Evolutionary conservation across 2,329 filamentous ascomycete genomes (phyloP).

Genomic region (Pseudopyrenochaeta lycopersici): DNA sequence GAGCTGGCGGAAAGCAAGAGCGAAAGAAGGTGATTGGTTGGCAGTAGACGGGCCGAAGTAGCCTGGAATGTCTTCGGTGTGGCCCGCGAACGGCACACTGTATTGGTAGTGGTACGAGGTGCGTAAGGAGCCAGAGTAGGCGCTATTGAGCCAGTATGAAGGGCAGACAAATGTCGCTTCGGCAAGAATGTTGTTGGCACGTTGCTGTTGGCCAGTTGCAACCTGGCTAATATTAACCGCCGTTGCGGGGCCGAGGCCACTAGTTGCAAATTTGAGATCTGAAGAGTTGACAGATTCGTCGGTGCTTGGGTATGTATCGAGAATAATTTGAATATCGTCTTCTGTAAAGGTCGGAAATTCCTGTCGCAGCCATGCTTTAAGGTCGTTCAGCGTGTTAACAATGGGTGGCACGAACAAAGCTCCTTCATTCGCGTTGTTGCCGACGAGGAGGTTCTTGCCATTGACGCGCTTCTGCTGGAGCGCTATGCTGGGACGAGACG

Average conservation of each 20-base stretch:
- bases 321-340: slow-evolving; percentile 51
- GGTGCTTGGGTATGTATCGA: slow-evolving; percentile 46
- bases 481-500: slow-evolving; percentile 48
- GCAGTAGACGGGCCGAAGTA: no score
- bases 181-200: slow-evolving; percentile 61
- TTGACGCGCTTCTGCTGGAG: slow-evolving; percentile 48
- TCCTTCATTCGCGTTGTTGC: slow-evolving; percentile 63
- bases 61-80: no score
- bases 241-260: slow-evolving; percentile 49
- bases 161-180: slow-evolving; percentile 66
- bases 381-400: slow-evolving; percentile 51
- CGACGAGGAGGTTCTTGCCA: slow-evolving; percentile 43
- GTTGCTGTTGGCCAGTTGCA: slow-evolving; percentile 64
- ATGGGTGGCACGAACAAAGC: slow-evolving; percentile 55
- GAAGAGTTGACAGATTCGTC: no score
- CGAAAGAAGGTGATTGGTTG: no score
- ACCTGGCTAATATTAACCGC: slow-evolving; percentile 61
- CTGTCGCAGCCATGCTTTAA: slow-evolving; percentile 52
- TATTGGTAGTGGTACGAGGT: slow-evolving; percentile 24
- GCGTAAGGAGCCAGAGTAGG: slow-evolving; percentile 41
- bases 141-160: slow-evolving; percentile 64
- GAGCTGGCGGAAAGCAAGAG: no score
- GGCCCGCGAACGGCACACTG: no score
- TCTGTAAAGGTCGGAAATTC: slow-evolving; percentile 50
- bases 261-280: slow-evolving; percentile 27